These are phyloP conservation scores for Diaporthe amygdali DNA, from an alignment of 2,329 filamentous ascomycete genomes.

Conservation along the genomic window DNA sequence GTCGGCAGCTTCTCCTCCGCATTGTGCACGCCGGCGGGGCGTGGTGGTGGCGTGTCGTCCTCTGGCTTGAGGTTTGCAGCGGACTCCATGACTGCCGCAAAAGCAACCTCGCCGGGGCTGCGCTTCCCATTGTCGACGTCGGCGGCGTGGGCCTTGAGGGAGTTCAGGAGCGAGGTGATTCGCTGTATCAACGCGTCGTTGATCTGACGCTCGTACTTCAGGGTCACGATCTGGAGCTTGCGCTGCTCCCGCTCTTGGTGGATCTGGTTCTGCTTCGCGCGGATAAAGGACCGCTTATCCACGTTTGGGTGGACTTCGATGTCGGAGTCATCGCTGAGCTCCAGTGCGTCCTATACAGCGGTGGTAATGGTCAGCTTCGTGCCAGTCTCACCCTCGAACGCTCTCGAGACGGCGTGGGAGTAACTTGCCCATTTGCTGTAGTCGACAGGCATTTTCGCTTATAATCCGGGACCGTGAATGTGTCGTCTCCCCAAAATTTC, in stretches of 20 bases:
- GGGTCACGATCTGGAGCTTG: constrained; percentile 85
- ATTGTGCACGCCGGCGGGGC: constrained; percentile 80
- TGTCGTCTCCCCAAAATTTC: not conserved
- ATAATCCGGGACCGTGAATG: not conserved
- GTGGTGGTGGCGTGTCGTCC: constrained; percentile 75
- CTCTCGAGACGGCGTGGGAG: not conserved
- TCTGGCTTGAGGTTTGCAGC: constrained; percentile 68
- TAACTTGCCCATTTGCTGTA: constrained; percentile 69
- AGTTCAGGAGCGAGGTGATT: constrained; percentile 78
- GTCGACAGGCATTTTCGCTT: constrained; percentile 49
- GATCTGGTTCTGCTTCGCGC: constrained; percentile 96
- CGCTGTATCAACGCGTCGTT: constrained; percentile 89
- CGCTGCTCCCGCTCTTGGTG: constrained; percentile 88
- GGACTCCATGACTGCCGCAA: constrained; percentile 86
- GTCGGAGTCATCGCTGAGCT: constrained; percentile 97
- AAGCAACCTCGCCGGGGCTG: constrained; percentile 81
- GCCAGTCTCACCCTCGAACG: constrained; percentile 19
- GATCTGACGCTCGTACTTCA: constrained; percentile 91
- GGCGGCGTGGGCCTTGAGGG: constrained; percentile 75
- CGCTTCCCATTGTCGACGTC: constrained; percentile 62
- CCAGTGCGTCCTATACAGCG: constrained; percentile 75
- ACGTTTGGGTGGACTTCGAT: constrained; percentile 99
- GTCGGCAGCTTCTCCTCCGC: constrained; percentile 76
- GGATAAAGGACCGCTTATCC: constrained; percentile 97
- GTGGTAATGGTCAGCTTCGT: not conserved